These are phyloP conservation scores for Nymphaea thermarum DNA, from an alignment of 164 flowering plant genomes.

Conservation along the genomic window DNA sequence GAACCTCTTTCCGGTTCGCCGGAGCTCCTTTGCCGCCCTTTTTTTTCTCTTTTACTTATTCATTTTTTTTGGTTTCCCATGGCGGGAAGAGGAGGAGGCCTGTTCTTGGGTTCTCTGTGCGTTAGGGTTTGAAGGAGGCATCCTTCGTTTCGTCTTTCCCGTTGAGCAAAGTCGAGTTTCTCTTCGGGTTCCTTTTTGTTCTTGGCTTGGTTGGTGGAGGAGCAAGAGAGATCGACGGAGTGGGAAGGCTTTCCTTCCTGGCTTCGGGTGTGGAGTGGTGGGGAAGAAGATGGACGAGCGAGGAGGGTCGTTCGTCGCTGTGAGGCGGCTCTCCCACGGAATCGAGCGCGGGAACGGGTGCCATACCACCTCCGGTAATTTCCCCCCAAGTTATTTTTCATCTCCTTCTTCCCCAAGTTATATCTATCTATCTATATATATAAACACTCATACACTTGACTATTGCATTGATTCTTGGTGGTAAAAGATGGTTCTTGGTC, in stretches of 20 bases:
- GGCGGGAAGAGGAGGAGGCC: no score
- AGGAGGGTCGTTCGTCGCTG: constrained; percentile 3
- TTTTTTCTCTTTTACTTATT: no score
- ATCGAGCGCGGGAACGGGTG: constrained; percentile 1
- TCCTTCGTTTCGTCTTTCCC: neutral
- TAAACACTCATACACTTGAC: no score
- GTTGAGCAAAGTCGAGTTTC: neutral
- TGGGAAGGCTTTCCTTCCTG: neutral
- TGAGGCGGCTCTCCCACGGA: constrained; percentile 2
- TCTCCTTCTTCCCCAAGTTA: neutral
- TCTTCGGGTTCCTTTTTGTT: neutral
- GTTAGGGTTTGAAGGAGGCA: neutral
- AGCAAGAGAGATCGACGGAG: no score
- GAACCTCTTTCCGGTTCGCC: neutral
- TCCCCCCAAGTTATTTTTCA: neutral
- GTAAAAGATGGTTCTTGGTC: no score
- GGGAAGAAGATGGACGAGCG: constrained; percentile 1
- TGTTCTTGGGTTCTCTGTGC: neutral
- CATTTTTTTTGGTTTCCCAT: no score
- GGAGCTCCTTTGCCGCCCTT: no score
- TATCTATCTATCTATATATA: neutral
- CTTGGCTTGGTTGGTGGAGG: neutral
- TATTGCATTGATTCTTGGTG: no score
- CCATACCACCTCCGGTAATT: constrained; percentile 1
- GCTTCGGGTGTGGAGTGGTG: neutral